A percentile compares a stretch with the other conserved stretches of the same genome.
phyloP scores from a whole-genome alignment of 805 yeast genomes.

The Cyberlindnera bimundalis region DNA sequence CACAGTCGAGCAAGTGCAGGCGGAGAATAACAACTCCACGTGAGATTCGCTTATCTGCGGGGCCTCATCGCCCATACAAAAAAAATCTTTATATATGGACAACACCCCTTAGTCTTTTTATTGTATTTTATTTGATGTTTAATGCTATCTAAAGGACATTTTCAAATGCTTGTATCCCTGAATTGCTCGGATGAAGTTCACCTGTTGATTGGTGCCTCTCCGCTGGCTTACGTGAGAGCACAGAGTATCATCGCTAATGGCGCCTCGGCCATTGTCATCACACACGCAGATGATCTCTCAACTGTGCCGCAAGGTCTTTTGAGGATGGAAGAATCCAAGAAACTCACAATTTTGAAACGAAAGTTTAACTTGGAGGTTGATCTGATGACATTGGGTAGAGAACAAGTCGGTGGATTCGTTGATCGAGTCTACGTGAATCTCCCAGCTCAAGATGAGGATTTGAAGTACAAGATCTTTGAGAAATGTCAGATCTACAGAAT shows the following conservation, averaged over 20 bases:
- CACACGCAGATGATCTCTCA: constrained; percentile 24
- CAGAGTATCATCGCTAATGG: constrained; percentile 48
- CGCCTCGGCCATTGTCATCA: constrained; percentile 52
- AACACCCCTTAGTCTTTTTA: not conserved
- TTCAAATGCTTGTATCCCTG: constrained; percentile 22
- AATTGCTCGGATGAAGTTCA: constrained; percentile 50
- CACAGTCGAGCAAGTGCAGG: not conserved
- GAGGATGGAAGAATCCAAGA: constrained; percentile 26
- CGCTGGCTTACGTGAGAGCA: constrained; percentile 46
- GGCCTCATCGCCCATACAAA: constrained; percentile 1
- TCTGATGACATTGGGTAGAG: constrained; percentile 56
- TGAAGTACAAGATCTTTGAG: constrained; percentile 41
- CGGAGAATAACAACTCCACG: constrained; percentile 3
- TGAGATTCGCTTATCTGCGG: constrained; percentile 4
- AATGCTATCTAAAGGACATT: not conserved
- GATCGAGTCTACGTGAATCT: constrained; percentile 73
- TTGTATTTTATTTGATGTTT: not conserved
- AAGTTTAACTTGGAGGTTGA: constrained; percentile 38
- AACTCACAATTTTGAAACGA: constrained; percentile 31
- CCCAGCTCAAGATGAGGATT: constrained; percentile 27
- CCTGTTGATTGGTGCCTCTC: constrained; percentile 52
- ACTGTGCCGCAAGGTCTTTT: constrained; percentile 29
- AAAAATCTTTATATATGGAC: not conserved
- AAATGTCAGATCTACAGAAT: constrained; percentile 62
- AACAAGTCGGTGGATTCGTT: constrained; percentile 57